These are phyloP conservation scores for Corynespora cassiicola DNA, from an alignment of 2,329 filamentous ascomycete genomes.

Conservation along the genomic window DNA sequence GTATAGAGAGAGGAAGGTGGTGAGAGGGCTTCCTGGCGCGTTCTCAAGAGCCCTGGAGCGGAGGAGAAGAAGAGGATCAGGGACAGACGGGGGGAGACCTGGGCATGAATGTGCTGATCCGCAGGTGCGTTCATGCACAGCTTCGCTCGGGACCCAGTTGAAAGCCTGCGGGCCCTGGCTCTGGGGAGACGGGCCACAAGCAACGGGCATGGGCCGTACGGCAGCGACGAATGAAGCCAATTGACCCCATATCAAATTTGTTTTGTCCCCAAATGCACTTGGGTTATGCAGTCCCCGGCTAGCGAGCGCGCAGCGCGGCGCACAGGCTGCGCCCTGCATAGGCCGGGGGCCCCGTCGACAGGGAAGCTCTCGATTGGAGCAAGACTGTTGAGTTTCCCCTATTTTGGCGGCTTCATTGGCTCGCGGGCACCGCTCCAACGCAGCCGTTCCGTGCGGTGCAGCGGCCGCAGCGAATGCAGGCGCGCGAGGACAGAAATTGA, in stretches of 20 bases:
- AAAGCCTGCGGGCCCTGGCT: conserved; percentile 32
- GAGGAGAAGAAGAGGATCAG: conserved; percentile 27
- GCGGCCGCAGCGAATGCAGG: conserved; percentile 25
- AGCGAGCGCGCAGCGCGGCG: conserved; percentile 28
- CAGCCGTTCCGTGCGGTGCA: conserved; percentile 30
- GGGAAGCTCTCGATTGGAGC: conserved; percentile 18
- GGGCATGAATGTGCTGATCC: conserved; percentile 41
- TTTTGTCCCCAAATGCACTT: conserved; percentile 27
- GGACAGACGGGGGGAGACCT: conserved; percentile 26
- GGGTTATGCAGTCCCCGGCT: conserved; percentile 39
- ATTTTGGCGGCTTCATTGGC: conserved; percentile 7
- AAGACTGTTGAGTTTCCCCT: conserved; percentile 11
- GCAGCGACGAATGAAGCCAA: conserved; percentile 33
- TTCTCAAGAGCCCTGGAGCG: conserved; percentile 35
- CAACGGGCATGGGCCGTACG: conserved; percentile 16
- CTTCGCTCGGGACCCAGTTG: conserved; percentile 30
- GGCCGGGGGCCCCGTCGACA: conserved; percentile 23
- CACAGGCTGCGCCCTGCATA: conserved; percentile 28
- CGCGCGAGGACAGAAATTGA: conserved; percentile 33
- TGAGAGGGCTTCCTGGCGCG: conserved; percentile 25
- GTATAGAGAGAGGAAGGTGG: conserved; percentile 1
- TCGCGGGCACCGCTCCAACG: conserved; percentile 25
- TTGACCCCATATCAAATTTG: conserved; percentile 39
- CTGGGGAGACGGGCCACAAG: conserved; percentile 29
- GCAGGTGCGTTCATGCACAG: conserved; percentile 31